Conservation (phyloP, 306 rosid species). For the Citrullus colocynthis region DNA sequence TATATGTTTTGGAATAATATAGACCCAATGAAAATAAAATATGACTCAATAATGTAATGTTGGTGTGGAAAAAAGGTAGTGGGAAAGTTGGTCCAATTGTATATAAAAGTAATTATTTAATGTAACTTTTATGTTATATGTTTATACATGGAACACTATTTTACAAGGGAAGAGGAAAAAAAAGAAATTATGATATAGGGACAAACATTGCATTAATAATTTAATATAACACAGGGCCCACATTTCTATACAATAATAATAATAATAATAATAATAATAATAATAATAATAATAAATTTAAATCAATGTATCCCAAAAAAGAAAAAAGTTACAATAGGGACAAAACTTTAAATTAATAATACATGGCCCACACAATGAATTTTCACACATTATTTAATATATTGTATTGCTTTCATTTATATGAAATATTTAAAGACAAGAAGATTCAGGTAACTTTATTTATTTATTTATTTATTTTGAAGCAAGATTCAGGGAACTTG, state of each 20-base stretch:
- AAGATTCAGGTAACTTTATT: no score
- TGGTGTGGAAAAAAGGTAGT: not conserved
- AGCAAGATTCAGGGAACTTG: no score
- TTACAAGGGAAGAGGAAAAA: no score
- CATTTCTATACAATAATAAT: no score
- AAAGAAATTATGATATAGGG: not conserved
- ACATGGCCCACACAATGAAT: not conserved
- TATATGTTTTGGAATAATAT: not conserved
- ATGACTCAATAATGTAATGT: not conserved
- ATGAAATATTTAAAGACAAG: no score
- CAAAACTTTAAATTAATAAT: not conserved
- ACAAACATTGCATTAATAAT: not conserved
- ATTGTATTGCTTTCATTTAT: no score
- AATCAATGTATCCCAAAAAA: no score
- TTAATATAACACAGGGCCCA: not conserved
- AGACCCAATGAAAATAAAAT: not conserved
- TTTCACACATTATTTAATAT: not conserved
- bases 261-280: no score
- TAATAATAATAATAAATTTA: no score
- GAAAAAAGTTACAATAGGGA: not conserved
- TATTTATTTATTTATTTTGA: no score
- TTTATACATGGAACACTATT: not conserved
- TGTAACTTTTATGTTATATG: not conserved
- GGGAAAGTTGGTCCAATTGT: not conserved
- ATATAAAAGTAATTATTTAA: not conserved